Evolutionary conservation across 75 land plant genomes (phyloP), one percentile per base, ranked within the genome.

Genomic region (Pinus taeda): DNA sequence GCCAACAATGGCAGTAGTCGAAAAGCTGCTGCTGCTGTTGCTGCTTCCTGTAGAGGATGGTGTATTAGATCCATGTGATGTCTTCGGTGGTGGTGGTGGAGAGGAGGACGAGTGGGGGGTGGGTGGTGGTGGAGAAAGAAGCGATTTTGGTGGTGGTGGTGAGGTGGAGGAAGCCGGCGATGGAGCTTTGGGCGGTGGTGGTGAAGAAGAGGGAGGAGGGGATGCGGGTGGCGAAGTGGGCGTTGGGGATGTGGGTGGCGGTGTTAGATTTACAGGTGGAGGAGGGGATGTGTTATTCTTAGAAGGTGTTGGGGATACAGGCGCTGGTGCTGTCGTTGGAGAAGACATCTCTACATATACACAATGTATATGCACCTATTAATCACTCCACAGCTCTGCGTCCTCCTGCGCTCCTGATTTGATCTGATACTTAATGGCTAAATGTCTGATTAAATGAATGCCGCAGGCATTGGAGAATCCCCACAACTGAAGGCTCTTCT

Each of bases 81-180:
- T 57, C 6, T 85, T 60, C 15, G 90, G 82, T 11, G 88, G 65
- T 60, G 85, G 75, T 33, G 71, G 57, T 15, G 82, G 60, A 33
- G 77, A 2, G 13, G 83, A 61, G 4, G 78, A 57, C 12, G 77
- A 39, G 4, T 77, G 70, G 36, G 63, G 69, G 18, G 26, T 5
- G 29, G 67, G 2, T 18, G 79, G 55, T 15, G 86, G 49, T 4
- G 84, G 56, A 26, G 26, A 26, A n/a, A n/a, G n/a, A n/a, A n/a
- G n/a, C 26, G 26, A 26, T 26, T 26, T 29, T 24, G 82, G 56
- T 18, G 83, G n/a, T 17, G 81, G 66, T 2, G 86, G 42, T 0
- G 85, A 74, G 1, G 87, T 42, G 15, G 91, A 59, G n/a, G 81
- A 45, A 21, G 49, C 14, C 0, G 78, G 7, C 13, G 85, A 42